Evolutionary conservation across 2,329 filamentous ascomycete genomes (phyloP).

Genomic region (Pochonia chlamydosporia): DNA sequence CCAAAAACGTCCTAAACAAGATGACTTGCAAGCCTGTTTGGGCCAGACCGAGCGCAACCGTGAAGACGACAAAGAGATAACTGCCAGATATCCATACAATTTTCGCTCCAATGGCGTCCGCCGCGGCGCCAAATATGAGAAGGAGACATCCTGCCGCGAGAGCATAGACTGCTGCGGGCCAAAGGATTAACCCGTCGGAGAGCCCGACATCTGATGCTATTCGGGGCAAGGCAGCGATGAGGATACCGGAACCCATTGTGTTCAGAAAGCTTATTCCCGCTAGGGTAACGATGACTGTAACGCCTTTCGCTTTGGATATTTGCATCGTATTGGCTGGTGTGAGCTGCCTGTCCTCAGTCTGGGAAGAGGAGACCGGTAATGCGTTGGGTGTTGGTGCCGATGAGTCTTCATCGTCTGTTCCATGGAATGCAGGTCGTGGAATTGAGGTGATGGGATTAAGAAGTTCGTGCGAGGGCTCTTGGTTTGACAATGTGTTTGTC

Average conservation of each 20-base stretch:
- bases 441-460: no score
- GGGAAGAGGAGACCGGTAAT: background rate
- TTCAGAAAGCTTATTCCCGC: conserved; percentile 29
- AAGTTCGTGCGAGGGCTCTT: no score
- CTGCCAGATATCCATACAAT: conserved; percentile 27
- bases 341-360: no score
- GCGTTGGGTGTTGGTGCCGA: background rate
- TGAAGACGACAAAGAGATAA: conserved; percentile 25
- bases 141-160: conserved; percentile 23
- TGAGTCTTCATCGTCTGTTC: background rate
- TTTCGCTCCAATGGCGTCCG: conserved; percentile 30
- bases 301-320: conserved; percentile 20
- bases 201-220: conserved; percentile 30
- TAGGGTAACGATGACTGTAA: conserved; percentile 25
- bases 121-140: conserved; percentile 30
- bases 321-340: no score
- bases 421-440: no score
- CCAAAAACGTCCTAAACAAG: conserved; percentile 27
- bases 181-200: conserved; percentile 22
- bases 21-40: conserved; percentile 31
- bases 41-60: conserved; percentile 26
- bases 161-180: conserved; percentile 24
- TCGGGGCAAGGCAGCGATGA: conserved; percentile 29
- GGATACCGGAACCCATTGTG: conserved; percentile 30
- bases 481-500: no score